Evolutionary conservation across 305 asterid species (phyloP), one percentile per base, ranked within the genome.

Genomic region (Galium porrigens): DNA sequence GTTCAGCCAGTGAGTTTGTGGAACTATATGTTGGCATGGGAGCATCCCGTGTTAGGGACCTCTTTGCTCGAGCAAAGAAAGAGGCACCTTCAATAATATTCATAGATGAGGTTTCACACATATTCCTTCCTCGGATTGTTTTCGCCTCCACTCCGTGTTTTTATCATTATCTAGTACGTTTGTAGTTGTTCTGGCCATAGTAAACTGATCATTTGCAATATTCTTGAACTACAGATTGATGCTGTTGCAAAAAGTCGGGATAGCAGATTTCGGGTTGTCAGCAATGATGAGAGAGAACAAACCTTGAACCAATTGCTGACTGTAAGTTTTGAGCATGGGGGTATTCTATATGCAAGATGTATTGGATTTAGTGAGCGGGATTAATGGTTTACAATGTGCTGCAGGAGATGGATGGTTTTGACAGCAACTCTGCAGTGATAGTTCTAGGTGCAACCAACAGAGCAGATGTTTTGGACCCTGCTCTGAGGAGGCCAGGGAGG

Each of bases 321-420:
- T 66, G 99, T 94, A 83, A 75, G 97, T 49, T 58, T 70, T 78
- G 70, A 67, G 34, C 27, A 66, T 63, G 59, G 63, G 46, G 60
- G 36, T 49, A 37, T 62, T 68, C 54, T 46, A 54, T 65, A 41
- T 53, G 32, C 10, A 44, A 22, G 20, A 65, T 75, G 9, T 75
- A 60, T 29, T 25, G 49, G 68, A 25, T 44, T 65, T 12, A 39
- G 71, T 46, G 48, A 46, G 72, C 62, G 55, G 67, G 74, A 74
- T 59, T 74, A 68, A 64, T 74, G 64, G 74, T 56, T 64, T 20
- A 74, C 68, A 70, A 59, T 61, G 58, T 68, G 33, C 68, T 73
- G 88, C 86, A 94, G 97, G 99, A 94, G 77, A 94, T 94, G 99
- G 99, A 94, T 80, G 99, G 99, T 46, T 94, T 94, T 77, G 99